phyloP scores from a whole-genome alignment of 257 asterid genomes.

The Mentha longifolia region DNA sequence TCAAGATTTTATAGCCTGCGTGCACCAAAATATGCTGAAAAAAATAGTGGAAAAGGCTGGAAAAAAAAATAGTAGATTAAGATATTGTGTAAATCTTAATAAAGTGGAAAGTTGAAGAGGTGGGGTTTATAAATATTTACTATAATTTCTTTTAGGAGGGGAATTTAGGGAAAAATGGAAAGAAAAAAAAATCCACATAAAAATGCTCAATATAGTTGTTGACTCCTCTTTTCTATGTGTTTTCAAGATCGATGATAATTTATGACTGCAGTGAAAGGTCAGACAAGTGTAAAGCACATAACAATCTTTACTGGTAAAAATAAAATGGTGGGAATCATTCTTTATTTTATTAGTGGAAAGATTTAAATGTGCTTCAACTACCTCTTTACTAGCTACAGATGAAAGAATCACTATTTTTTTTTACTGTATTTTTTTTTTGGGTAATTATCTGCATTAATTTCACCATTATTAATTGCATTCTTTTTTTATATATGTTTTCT shows the following conservation, averaged over 20 bases:
- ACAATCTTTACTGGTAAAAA: not conserved
- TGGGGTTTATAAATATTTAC: not conserved
- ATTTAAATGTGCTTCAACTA: conserved; percentile 35
- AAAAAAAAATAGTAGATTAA: not conserved
- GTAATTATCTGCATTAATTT: conserved; percentile 18
- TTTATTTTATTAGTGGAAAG: not conserved
- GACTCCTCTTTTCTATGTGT: conserved; percentile 14
- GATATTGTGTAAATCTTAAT: conserved; percentile 24
- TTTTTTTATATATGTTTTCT: not conserved
- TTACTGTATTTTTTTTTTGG: not conserved
- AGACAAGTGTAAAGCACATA: conserved; percentile 35
- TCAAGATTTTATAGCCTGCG: conserved; percentile 23
- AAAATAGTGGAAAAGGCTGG: not conserved
- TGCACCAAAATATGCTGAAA: not conserved
- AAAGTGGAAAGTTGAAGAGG: conserved; percentile 29
- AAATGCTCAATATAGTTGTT: not conserved
- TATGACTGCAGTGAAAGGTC: conserved; percentile 16
- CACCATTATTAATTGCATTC: not conserved
- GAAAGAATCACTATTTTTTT: not conserved
- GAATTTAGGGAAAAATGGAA: not conserved
- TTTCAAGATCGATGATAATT: conserved; percentile 27
- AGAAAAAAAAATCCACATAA: conserved; percentile 13
- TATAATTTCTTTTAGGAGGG: conserved; percentile 4
- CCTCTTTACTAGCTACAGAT: conserved; percentile 30
- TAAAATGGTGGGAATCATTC: conserved; percentile 18